Percentiles rank a stretch among this genome's conserved stretches.
These are phyloP conservation scores for Guillardia theta DNA, from an alignment of 78 protist species.

Conservation along the genomic window DNA sequence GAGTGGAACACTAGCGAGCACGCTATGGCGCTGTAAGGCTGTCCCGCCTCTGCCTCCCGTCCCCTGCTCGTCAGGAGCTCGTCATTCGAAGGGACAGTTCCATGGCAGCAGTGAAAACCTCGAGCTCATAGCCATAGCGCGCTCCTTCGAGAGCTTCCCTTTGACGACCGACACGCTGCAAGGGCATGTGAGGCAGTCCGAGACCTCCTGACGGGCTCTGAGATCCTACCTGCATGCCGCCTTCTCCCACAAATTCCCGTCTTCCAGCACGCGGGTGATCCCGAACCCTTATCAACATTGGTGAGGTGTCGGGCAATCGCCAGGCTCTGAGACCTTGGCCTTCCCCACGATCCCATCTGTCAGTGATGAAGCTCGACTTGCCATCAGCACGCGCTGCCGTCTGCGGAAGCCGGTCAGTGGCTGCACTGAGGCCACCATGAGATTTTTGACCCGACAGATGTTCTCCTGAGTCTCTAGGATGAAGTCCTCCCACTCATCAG, in stretches of 20 bases:
- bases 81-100: no score
- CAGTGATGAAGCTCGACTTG: background rate
- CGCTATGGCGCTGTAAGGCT: background rate
- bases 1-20: slow-evolving; percentile 32
- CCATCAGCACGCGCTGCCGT: background rate
- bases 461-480: background rate
- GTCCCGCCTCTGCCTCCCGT: no score
- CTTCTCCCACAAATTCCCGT: background rate
- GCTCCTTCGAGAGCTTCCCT: slow-evolving; percentile 12
- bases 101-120: no score
- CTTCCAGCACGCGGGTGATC: slow-evolving; percentile 4
- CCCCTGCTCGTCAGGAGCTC: no score
- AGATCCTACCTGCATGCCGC: slow-evolving; percentile 19
- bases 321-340: no score
- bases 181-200: background rate
- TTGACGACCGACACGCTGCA: background rate
- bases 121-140: slow-evolving; percentile 5
- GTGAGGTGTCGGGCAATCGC: no score
- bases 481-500: background rate
- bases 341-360: background rate
- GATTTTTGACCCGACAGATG: background rate
- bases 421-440: background rate
- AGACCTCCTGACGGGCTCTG: background rate
- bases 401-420: background rate
- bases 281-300: slow-evolving; percentile 29